Evolutionary conservation across 306 rosid species (phyloP).

Genomic region (Morella rubra): DNA sequence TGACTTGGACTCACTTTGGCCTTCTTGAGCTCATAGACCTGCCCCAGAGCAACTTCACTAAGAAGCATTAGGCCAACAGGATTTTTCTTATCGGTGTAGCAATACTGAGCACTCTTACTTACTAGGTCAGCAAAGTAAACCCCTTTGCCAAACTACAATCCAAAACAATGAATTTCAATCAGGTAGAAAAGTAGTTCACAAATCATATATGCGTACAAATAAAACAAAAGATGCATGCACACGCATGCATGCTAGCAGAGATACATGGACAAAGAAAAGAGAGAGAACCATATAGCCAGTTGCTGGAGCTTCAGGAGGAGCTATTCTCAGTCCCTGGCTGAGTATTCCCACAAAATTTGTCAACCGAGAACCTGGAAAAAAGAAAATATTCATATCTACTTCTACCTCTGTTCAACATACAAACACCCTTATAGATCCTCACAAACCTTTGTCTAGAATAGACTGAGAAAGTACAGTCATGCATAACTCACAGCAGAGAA

Average conservation of each 20-base stretch:
- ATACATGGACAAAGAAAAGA: slow-evolving; percentile 14
- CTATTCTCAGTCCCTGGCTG: slow-evolving; percentile 95
- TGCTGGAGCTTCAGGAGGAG: slow-evolving; percentile 99
- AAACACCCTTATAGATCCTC: neutral
- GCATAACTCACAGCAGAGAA: slow-evolving; percentile 11
- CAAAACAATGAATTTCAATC: slow-evolving; percentile 29
- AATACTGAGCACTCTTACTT: slow-evolving; percentile 98
- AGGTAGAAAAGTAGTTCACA: neutral
- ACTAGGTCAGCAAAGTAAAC: slow-evolving; percentile 90
- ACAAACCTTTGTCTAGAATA: neutral
- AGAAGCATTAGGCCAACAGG: slow-evolving; percentile 87
- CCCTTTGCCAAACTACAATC: slow-evolving; percentile 92
- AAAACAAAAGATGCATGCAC: slow-evolving; percentile 7
- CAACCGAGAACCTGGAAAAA: slow-evolving; percentile 75
- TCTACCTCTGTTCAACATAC: slow-evolving; percentile 20
- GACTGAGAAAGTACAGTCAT: slow-evolving; percentile 23
- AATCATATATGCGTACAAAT: no score
- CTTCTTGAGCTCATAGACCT: slow-evolving; percentile 76
- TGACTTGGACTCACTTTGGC: slow-evolving; percentile 57
- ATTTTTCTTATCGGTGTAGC: slow-evolving; percentile 87
- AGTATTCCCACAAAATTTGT: slow-evolving; percentile 94
- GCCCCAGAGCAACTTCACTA: slow-evolving; percentile 94
- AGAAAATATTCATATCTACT: slow-evolving; percentile 14
- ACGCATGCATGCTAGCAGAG: slow-evolving; percentile 8
- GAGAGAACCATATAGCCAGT: slow-evolving; percentile 90